phyloP scores from a whole-genome alignment of 352 stramenopile genomes.

The Phytophthora nicotianae region DNA sequence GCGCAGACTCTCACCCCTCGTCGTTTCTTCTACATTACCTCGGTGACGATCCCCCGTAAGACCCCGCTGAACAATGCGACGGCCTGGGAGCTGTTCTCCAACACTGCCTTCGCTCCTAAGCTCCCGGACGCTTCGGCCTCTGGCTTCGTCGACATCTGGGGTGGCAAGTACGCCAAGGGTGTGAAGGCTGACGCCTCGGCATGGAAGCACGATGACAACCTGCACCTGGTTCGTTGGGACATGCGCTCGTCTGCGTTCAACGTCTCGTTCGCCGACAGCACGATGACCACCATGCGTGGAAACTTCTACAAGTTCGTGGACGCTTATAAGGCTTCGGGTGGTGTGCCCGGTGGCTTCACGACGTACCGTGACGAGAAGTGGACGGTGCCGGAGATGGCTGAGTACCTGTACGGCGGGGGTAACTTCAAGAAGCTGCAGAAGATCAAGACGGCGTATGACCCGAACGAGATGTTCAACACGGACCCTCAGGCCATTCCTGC shows the following conservation, averaged over 20 bases:
- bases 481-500: conserved; percentile 25
- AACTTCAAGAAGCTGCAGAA: conserved; percentile 27
- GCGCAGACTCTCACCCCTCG: conserved; percentile 22
- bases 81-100: conserved; percentile 22
- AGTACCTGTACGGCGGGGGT: background rate
- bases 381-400: background rate
- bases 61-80: conserved; percentile 24
- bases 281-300: conserved; percentile 22
- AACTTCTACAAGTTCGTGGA: conserved; percentile 22
- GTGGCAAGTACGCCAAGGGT: conserved; percentile 19
- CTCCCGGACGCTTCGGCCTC: conserved; percentile 22
- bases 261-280: conserved; percentile 25
- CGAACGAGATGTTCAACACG: conserved; percentile 15
- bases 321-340: background rate
- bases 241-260: conserved; percentile 28
- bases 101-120: conserved; percentile 23
- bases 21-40: conserved; percentile 36
- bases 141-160: conserved; percentile 32
- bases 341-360: background rate
- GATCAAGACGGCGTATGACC: conserved; percentile 35
- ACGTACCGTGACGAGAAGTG: background rate
- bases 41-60: conserved; percentile 28
- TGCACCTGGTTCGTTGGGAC: conserved; percentile 22
- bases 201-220: background rate
- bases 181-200: conserved; percentile 21